A percentile compares a stretch with the other conserved stretches of the same genome.
These are phyloP conservation scores for Chloris gayana DNA, from an alignment of 176 grass and related monocot genomes.

Conservation along the genomic window DNA sequence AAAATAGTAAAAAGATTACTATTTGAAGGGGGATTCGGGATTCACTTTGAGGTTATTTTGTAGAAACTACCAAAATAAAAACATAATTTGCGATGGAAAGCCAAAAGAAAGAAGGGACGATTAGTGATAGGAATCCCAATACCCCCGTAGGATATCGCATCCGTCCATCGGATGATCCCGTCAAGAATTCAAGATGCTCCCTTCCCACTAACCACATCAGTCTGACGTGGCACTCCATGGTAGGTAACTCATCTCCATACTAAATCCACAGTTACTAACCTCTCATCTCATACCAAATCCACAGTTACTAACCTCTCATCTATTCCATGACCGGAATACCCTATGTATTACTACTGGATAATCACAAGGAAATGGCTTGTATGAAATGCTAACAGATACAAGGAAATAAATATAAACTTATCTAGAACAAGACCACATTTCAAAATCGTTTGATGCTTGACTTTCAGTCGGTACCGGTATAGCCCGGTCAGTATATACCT, in stretches of 20 bases:
- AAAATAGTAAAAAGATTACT: too few species aligned
- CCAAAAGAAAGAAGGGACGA: too few species aligned
- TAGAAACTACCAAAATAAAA: too few species aligned
- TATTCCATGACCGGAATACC: conserved; percentile 23
- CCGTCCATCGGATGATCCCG: neutral
- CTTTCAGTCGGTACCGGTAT: too few species aligned
- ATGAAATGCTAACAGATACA: too few species aligned
- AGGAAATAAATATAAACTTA: too few species aligned
- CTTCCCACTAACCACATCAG: conserved; percentile 37
- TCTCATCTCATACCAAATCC: conserved; percentile 32
- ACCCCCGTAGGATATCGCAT: neutral
- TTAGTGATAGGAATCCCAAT: neutral
- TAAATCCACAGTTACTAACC: conserved; percentile 17
- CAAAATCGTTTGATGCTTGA: too few species aligned
- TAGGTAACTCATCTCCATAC: conserved; percentile 48
- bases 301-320: neutral
- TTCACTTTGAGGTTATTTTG: too few species aligned
- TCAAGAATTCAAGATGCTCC: neutral
- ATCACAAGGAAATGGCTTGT: too few species aligned
- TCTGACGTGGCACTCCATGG: conserved; percentile 32
- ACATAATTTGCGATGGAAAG: neutral
- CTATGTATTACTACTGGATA: neutral
- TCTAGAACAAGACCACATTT: too few species aligned
- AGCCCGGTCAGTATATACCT: too few species aligned
- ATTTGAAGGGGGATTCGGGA: neutral